These are phyloP conservation scores for Petunia secreta DNA, from an alignment of 257 asterid species.

Conservation along the genomic window DNA sequence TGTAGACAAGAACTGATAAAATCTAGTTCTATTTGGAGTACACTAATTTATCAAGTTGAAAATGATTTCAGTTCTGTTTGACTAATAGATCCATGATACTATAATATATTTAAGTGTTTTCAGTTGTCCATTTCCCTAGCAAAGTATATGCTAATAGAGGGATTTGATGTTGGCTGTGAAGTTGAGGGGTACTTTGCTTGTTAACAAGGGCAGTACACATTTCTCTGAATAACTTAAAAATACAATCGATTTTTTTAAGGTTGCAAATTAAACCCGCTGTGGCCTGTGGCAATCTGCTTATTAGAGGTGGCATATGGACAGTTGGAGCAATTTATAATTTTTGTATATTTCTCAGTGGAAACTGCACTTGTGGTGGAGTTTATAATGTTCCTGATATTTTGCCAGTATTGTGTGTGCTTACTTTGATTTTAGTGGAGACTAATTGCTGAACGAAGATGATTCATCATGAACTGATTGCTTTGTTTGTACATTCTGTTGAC, in stretches of 20 bases:
- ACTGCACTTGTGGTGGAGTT: neutral
- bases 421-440: constrained; percentile 4
- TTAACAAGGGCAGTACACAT: neutral
- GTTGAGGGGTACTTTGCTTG: neutral
- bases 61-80: neutral
- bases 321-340: neutral
- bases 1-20: neutral
- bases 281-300: neutral
- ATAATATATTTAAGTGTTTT: constrained; percentile 5
- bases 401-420: neutral
- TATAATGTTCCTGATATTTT: neutral
- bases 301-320: neutral
- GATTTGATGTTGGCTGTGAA: neutral
- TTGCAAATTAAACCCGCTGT: neutral
- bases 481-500: neutral
- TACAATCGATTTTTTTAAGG: neutral
- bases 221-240: neutral
- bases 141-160: constrained; percentile 19
- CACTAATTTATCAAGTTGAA: neutral
- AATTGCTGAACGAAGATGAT: neutral
- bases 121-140: constrained; percentile 20
- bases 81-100: neutral
- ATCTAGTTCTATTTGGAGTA: constrained; percentile 1
- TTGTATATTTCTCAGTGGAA: neutral
- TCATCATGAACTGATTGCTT: neutral